These are phyloP conservation scores for Hypoxylon perforatum DNA, from an alignment of 495 filamentous ascomycete genomes.

Conservation along the genomic window DNA sequence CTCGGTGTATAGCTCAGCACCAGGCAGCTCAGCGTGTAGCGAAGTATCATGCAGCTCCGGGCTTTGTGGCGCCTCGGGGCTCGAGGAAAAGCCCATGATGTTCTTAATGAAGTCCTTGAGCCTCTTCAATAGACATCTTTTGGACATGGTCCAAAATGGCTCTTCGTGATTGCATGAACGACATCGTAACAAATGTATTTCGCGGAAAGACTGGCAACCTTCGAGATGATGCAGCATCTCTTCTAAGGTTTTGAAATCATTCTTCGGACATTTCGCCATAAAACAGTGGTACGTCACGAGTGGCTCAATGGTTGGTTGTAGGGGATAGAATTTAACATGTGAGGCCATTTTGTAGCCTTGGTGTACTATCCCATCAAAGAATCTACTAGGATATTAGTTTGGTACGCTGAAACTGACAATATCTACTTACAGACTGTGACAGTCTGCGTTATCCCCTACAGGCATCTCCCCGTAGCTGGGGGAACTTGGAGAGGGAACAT, in stretches of 20 bases:
- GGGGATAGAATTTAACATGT: conserved; percentile 28
- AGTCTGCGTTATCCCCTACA: neutral
- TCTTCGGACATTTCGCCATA: conserved; percentile 19
- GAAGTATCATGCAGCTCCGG: too few relatives aligned
- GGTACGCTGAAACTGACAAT: neutral
- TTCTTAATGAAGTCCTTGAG: conserved; percentile 19
- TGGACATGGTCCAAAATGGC: conserved; percentile 12
- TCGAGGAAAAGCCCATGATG: neutral
- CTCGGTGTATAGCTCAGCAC: too few relatives aligned
- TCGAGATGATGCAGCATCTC: conserved; percentile 38
- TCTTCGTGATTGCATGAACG: conserved; percentile 15
- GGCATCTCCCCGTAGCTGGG: neutral
- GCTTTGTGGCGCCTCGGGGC: neutral
- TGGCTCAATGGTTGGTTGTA: neutral
- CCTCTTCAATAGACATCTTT: conserved; percentile 25
- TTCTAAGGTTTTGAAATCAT: conserved; percentile 2
- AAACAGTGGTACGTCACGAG: conserved; percentile 9
- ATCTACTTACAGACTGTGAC: neutral
- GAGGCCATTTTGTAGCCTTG: conserved; percentile 29
- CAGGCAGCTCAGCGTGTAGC: too few relatives aligned
- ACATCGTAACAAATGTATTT: conserved; percentile 19
- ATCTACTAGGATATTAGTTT: conserved; percentile 5
- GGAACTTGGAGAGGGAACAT: neutral
- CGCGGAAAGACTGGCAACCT: conserved; percentile 11
- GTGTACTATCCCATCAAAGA: conserved; percentile 16